Evolutionary conservation across 371 early-diverging fungal genomes (phyloP).

Genomic region (Haplosporangium sp.): DNA sequence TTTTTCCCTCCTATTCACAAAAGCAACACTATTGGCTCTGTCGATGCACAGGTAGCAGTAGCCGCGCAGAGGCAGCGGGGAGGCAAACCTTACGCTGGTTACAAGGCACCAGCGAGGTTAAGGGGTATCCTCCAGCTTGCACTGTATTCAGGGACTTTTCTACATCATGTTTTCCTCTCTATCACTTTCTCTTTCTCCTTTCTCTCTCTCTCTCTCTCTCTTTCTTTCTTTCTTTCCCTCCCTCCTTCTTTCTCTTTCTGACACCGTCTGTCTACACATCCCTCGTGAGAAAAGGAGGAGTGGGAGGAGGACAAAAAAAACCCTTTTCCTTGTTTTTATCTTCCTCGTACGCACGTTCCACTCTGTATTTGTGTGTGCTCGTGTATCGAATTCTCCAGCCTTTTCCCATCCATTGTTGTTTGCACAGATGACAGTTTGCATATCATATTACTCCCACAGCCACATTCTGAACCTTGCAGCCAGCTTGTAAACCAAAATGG

Average conservation of each 20-base stretch:
- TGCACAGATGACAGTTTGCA: too few relatives aligned
- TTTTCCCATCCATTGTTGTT: not conserved
- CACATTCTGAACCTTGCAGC: too few relatives aligned
- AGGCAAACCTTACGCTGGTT: not conserved
- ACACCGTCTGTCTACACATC: not conserved
- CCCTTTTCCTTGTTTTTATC: not conserved
- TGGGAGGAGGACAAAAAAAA: not conserved
- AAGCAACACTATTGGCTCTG: too few relatives aligned
- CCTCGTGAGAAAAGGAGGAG: not conserved
- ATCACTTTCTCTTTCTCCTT: too few relatives aligned
- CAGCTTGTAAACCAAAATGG: too few relatives aligned
- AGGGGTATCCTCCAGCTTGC: not conserved
- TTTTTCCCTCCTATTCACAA: not conserved
- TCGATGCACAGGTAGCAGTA: too few relatives aligned
- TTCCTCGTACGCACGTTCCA: slow-evolving; percentile 12
- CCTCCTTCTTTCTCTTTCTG: not conserved
- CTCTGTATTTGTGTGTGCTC: not conserved
- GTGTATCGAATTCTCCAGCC: not conserved
- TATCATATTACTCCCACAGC: too few relatives aligned
- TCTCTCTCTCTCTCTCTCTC: not conserved
- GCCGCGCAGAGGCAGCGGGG: not conserved
- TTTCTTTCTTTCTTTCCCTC: not conserved
- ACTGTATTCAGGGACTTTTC: too few relatives aligned
- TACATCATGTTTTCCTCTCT: too few relatives aligned
- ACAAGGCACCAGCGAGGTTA: not conserved